Base-by-base conservation (phyloP, 805 yeast genomes). In the Candida peoriensis region DNA sequence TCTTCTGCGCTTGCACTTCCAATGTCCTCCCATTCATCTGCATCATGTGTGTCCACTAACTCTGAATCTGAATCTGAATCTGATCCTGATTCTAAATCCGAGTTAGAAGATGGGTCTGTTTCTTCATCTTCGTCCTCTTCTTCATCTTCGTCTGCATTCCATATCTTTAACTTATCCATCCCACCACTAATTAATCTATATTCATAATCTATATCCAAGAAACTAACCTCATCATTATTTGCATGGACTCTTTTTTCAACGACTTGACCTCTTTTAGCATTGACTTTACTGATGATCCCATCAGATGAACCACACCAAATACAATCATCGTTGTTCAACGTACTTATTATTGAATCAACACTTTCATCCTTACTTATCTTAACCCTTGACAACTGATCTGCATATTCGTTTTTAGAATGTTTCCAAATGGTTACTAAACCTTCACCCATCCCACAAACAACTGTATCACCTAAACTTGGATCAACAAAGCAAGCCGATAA, bases 341-440 rank as follows among this genome's bases (percentile, higher is more conserved):
- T 61, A 13, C 53, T 42, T 8, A 57, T 63, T 3, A 86, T 58
- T 20, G 83, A 70, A 51, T 88, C 96, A 13, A 88, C 72, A 14
- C 90, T 80, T 23, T 81, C 84, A 29, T 72, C 82, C 37, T 72
- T 76, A 25, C 76, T 66, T 8, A 89, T 67, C 43, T 77, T 77
- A 14, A 90, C 73, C 38, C 97, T 65, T 10, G 83, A 72, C 31
- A 87, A 66, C 60, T 90, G 97, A 57, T 90, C 97, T 39, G 64
- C 68, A 41, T 78, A 70, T 28, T 72, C 72, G 52, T 85, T 86
- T 52, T 74, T 73, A 20, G 74, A 67, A 19, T 81, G 78, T 47
- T 75, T 77, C 98, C 98, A 90, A 11, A 83, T 65, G 0, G 97
- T 87, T 6, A 87, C 68, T 11, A 86, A 74, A 4, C 97, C 97